A percentile compares a stretch with the other conserved stretches of the same genome.
phyloP scores from a whole-genome alignment of 257 asterid species.

The Orobanche coerulescens region DNA sequence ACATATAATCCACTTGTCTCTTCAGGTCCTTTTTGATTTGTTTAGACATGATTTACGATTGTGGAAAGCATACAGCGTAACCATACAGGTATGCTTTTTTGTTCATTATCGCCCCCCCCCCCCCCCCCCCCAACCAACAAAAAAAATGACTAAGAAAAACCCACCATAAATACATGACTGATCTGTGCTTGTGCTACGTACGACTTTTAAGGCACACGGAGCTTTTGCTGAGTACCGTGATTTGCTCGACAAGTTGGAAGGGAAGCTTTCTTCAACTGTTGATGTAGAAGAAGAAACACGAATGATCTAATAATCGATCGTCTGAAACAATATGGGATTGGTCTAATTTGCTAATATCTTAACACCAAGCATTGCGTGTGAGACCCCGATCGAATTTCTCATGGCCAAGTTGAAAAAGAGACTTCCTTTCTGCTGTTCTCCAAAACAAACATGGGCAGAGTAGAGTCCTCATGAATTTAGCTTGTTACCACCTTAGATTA shows the following conservation, averaged over 20 bases:
- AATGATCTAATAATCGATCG: conserved; percentile 23
- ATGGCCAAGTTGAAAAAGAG: conserved; percentile 13
- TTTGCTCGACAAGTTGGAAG: conserved; percentile 81
- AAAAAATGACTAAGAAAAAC: background rate
- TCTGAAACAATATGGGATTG: conserved; percentile 16
- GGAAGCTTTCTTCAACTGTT: conserved; percentile 45
- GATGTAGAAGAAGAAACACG: conserved; percentile 44
- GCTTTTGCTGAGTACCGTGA: conserved; percentile 69
- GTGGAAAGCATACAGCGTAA: conserved; percentile 83
- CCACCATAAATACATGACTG: background rate
- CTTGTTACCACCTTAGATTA: conserved; percentile 19
- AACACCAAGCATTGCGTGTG: conserved; percentile 9
- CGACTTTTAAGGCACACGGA: conserved; percentile 47
- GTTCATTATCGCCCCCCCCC: background rate
- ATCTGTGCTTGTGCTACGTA: conserved; percentile 10
- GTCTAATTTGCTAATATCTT: conserved; percentile 7
- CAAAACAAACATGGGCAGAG: background rate
- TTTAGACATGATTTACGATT: conserved; percentile 76
- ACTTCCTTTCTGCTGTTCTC: conserved; percentile 10
- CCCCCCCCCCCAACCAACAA: no score
- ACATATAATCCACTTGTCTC: conserved; percentile 8
- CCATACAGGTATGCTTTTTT: conserved; percentile 59
- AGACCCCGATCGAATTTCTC: conserved; percentile 5
- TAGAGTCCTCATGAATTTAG: conserved; percentile 18
- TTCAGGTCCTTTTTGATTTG: conserved; percentile 87